phyloP scores from a whole-genome alignment of 176 grass and related monocot genomes.

The Tillandsia leiboldiana region DNA sequence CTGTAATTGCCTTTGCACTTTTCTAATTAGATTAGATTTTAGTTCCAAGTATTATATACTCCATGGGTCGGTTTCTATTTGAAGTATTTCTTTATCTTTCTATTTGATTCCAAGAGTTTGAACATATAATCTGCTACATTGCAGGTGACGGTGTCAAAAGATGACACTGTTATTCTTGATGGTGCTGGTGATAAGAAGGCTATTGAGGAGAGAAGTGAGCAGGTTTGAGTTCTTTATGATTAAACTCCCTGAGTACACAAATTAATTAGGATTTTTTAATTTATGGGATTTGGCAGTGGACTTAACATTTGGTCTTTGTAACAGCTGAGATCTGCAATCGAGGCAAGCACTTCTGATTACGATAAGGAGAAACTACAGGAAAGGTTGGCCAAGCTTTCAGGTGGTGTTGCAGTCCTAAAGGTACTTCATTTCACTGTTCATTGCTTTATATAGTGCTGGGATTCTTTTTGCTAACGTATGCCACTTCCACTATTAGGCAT shows the following conservation, averaged over 20 bases:
- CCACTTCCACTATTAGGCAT: background rate
- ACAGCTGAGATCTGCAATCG: conserved; percentile 61
- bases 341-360: conserved; percentile 46
- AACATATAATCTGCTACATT: conserved; percentile 1
- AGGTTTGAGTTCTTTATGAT: conserved; percentile 22
- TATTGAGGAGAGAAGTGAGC: conserved; percentile 49
- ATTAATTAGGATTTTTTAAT: background rate
- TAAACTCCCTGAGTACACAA: background rate
- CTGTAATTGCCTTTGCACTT: background rate
- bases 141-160: conserved; percentile 54
- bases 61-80: no score
- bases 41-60: no score
- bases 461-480: background rate
- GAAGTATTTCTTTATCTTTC: background rate
- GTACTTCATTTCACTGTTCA: conserved; percentile 19
- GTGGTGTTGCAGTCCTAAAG: conserved; percentile 54
- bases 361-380: conserved; percentile 60
- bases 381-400: conserved; percentile 56
- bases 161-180: conserved; percentile 52
- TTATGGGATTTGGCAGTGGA: background rate
- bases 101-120: background rate
- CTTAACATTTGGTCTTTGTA: conserved; percentile 10
- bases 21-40: background rate
- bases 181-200: conserved; percentile 48
- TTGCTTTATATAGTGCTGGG: background rate